Percentiles rank a stretch among this genome's conserved stretches.
Conservation (phyloP, 1,139 yeast species). For the Geotrichum carabidarum region DNA sequence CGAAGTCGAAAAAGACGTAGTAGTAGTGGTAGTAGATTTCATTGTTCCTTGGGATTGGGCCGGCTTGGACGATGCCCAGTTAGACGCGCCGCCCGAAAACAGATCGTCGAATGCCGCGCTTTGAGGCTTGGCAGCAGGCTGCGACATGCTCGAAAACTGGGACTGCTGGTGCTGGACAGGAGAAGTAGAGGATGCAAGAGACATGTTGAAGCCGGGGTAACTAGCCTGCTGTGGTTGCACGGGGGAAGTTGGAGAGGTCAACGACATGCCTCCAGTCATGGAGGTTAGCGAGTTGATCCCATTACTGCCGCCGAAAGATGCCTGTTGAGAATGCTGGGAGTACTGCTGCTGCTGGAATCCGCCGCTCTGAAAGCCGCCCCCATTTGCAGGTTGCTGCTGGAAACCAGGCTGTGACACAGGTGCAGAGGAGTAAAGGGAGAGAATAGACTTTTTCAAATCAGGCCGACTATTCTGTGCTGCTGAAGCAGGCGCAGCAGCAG, state of each 20-base stretch:
- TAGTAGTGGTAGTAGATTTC: background rate
- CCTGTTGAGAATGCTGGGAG: background rate
- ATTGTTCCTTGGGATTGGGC: background rate
- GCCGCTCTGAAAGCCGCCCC: background rate
- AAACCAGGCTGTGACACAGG: conserved; percentile 4
- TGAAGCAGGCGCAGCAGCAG: conserved; percentile 22
- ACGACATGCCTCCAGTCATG: background rate
- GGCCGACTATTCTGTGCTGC: conserved; percentile 43
- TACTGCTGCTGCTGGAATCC: conserved; percentile 9
- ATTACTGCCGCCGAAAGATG: background rate
- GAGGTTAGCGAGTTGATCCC: background rate
- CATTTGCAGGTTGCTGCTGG: background rate
- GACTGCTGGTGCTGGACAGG: conserved; percentile 27
- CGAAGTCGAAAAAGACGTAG: background rate
- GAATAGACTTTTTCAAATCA: conserved; percentile 86
- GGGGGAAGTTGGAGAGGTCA: background rate
- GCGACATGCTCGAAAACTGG: conserved; percentile 5
- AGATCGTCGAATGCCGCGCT: conserved; percentile 18
- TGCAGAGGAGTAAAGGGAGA: conserved; percentile 81
- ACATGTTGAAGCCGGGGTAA: background rate
- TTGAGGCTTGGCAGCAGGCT: background rate
- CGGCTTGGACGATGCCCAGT: conserved; percentile 28
- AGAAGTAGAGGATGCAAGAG: conserved; percentile 15
- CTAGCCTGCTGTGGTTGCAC: background rate
- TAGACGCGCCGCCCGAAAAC: conserved; percentile 38